Base-by-base conservation (phyloP, 176 grass and related monocot genomes). In the Pontederia paniculata region DNA sequence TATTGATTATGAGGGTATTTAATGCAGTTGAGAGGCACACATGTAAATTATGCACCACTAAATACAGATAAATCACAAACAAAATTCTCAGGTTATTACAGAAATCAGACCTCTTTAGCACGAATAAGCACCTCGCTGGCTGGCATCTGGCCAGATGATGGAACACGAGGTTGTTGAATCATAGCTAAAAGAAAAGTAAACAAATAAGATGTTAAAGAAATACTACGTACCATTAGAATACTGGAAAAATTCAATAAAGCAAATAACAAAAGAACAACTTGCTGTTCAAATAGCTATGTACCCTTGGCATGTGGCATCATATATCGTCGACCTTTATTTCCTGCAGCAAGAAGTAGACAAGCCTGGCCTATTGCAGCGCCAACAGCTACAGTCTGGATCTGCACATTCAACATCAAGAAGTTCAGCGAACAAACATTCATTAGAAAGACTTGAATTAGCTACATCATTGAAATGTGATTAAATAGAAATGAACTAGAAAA, bases 271-370 rank as follows among this genome's bases (percentile, higher is more conserved):
- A 46, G 2, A 12, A 58, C 41, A 55, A 1, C 1, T 31, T 31
- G 5, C 5, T 31, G 25, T 31, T 31, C 5, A 1, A 31, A 31
- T 66, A 9, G 45, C 20, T 60, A 64, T 44, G 64, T 76, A 91
- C 93, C 86, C 81, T 74, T 78, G 22, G 83, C 76, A 88, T 87
- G 80, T 57, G 86, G 93, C 61, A 98, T 81, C 86, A 91, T 91
- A 78, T 86, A 98, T n/a, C 93, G 86, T 80, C 80, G 90, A 63
- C 93, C 93, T 78, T 98, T 98, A 50, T 80, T 91, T 55, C 93
- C 93, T 77, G 93, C 93, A 22, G 93, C 83, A 81, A 91, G 83
- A 47, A 98, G 71, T 72, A 98, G 93, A 44, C 80, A 87, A 52
- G 93, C 83, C 65, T 88, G 93, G 61, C 93, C 93, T 57, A 77